Evolutionary conservation across 202 grass and related monocot species (phyloP).

Genomic region (Dendrocalamus latiflorus): DNA sequence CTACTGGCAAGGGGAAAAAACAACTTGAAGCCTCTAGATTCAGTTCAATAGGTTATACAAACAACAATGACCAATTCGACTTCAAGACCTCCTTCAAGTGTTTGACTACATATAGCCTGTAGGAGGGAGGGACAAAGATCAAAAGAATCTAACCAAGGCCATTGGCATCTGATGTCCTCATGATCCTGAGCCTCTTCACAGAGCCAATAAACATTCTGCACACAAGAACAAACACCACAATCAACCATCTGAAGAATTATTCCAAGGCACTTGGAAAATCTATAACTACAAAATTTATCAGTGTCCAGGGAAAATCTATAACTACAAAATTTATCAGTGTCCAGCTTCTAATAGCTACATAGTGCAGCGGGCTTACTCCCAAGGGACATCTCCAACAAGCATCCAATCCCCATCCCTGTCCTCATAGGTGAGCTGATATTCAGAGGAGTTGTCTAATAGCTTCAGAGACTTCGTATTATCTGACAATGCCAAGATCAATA

Average conservation of each 20-base stretch:
- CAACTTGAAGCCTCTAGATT: too few species aligned
- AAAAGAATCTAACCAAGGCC: constrained; percentile 42
- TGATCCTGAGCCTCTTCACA: constrained; percentile 76
- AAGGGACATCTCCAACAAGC: constrained; percentile 96
- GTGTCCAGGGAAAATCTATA: too few species aligned
- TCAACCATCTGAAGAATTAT: background rate
- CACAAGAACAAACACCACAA: background rate
- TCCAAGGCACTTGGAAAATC: background rate
- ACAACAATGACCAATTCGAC: background rate
- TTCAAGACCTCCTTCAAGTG: too few species aligned
- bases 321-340: background rate
- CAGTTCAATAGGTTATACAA: too few species aligned
- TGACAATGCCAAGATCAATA: constrained; percentile 22
- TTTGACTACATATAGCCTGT: background rate
- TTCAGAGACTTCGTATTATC: constrained; percentile 39
- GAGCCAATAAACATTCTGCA: constrained; percentile 68
- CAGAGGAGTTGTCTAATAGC: constrained; percentile 49
- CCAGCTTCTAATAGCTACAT: background rate
- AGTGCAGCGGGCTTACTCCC: constrained; percentile 58
- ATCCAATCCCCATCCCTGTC: constrained; percentile 97
- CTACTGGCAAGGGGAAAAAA: too few species aligned
- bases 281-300: background rate
- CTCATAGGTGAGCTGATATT: constrained; percentile 85
- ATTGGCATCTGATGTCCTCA: constrained; percentile 55
- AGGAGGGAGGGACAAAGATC: background rate